phyloP scores from a whole-genome alignment of 345 rosid genomes.

The Acer yangbiense region DNA sequence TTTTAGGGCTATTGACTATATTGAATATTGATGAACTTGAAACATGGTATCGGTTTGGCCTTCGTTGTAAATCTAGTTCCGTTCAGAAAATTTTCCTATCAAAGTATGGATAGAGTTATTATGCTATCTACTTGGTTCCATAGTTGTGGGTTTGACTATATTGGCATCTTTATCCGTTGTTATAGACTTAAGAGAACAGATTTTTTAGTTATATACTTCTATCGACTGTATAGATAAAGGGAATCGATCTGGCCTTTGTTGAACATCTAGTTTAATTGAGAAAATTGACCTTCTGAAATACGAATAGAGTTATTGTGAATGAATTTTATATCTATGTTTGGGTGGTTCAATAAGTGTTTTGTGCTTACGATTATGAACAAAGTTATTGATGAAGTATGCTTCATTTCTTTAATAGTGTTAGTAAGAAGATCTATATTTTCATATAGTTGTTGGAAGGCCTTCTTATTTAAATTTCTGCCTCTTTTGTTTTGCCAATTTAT shows the following conservation, averaged over 20 bases:
- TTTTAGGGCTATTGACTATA: neutral
- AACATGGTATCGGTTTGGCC: neutral
- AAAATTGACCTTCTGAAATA: neutral
- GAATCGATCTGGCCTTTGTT: neutral
- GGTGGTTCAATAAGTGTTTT: neutral
- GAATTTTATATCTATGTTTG: neutral
- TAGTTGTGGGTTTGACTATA: neutral
- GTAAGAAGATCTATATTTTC: neutral
- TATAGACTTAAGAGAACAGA: neutral
- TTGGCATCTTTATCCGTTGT: neutral
- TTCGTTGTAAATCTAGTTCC: neutral
- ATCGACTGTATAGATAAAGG: neutral
- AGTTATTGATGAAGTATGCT: neutral
- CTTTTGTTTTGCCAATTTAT: neutral
- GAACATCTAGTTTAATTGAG: neutral
- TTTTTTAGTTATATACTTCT: neutral
- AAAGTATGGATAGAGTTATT: neutral
- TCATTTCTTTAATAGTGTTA: neutral
- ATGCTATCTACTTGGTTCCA: neutral
- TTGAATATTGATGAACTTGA: neutral
- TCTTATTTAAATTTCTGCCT: constrained; percentile 1
- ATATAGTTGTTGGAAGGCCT: neutral
- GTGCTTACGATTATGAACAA: neutral
- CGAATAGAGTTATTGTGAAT: neutral
- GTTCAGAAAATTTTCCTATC: neutral